These are phyloP conservation scores for Withania somnifera DNA, from an alignment of 305 asterid genomes.

Conservation along the genomic window DNA sequence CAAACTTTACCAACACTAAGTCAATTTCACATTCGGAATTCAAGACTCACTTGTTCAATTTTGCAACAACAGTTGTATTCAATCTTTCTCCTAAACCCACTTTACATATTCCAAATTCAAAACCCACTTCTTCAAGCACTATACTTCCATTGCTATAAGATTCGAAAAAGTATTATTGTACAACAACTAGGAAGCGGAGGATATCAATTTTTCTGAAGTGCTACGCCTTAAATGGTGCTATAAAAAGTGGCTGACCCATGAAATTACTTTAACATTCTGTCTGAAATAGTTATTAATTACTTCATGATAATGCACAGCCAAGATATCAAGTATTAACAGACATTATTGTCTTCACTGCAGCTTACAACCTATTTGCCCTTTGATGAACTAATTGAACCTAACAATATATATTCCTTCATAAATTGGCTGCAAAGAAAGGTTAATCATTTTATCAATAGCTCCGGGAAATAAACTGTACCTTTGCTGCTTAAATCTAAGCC, in stretches of 20 bases:
- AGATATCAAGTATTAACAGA: neutral
- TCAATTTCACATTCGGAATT: too few relatives aligned
- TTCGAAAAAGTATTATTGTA: too few relatives aligned
- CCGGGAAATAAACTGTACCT: neutral
- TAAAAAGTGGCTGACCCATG: neutral
- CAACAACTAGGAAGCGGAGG: too few relatives aligned
- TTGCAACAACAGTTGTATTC: too few relatives aligned
- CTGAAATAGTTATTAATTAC: neutral
- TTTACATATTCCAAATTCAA: too few relatives aligned
- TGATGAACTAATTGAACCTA: neutral
- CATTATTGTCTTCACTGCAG: neutral
- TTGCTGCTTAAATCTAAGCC: constrained; percentile 15
- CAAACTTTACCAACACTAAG: too few relatives aligned
- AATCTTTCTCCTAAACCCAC: too few relatives aligned
- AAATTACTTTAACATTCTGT: neutral
- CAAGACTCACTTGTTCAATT: too few relatives aligned
- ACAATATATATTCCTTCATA: neutral
- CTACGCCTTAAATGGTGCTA: neutral
- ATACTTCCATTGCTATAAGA: too few relatives aligned
- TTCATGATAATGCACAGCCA: neutral
- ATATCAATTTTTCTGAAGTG: too few relatives aligned
- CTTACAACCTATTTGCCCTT: neutral
- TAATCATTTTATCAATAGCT: neutral
- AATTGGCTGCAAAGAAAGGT: neutral
- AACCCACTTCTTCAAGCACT: too few relatives aligned